These are phyloP conservation scores for Pichia eremophila DNA, from an alignment of 805 yeast species.

Conservation along the genomic window DNA sequence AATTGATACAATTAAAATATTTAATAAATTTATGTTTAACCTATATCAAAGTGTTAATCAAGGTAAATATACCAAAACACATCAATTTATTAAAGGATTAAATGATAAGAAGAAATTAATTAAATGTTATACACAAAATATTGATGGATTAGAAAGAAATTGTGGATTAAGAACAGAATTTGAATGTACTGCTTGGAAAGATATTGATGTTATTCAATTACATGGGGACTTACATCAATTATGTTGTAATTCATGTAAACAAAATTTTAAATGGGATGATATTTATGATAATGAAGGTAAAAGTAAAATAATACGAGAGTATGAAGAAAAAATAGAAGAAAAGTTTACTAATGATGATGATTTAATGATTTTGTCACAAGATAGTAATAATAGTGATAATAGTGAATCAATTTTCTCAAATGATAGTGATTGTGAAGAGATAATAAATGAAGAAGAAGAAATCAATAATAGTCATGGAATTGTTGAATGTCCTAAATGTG, in stretches of 20 bases:
- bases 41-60: constrained; percentile 51
- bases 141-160: constrained; percentile 74
- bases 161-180: constrained; percentile 57
- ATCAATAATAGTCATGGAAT: constrained; percentile 41
- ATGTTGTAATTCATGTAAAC: constrained; percentile 65
- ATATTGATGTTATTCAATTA: constrained; percentile 71
- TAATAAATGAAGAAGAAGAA: constrained; percentile 12
- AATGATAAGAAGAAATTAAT: constrained; percentile 57
- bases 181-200: constrained; percentile 44
- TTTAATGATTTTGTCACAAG: constrained; percentile 3
- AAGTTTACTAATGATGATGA: background rate
- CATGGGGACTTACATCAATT: constrained; percentile 82
- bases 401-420: background rate
- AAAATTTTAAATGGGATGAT: constrained; percentile 49
- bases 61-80: constrained; percentile 81
- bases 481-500: constrained; percentile 73
- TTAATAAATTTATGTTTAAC: constrained; percentile 82
- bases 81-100: constrained; percentile 55
- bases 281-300: constrained; percentile 29
- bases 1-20: constrained; percentile 54
- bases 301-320: background rate
- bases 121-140: constrained; percentile 90
- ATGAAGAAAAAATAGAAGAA: background rate
- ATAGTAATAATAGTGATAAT: constrained; percentile 21
- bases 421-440: background rate